phyloP scores from a whole-genome alignment of 1,284 basidiomycete species.

The Pholiota adiposa region DNA sequence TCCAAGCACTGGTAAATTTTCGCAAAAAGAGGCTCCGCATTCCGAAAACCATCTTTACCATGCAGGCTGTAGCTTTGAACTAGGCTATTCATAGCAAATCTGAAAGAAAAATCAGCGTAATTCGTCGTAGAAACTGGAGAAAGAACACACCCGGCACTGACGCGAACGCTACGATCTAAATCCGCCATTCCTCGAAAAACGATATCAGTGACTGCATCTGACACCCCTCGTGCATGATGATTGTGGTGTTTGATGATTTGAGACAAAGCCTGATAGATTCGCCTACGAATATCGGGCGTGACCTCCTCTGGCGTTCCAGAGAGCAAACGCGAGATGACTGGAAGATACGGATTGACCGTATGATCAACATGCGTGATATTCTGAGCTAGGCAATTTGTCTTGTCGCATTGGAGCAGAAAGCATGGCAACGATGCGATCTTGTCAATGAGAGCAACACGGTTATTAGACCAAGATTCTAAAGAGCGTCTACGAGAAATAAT shows the following conservation, averaged over 20 bases:
- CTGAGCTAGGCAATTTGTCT: constrained; percentile 34
- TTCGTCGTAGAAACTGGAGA: background rate
- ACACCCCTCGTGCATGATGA: constrained; percentile 35
- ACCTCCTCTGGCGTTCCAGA: constrained; percentile 50
- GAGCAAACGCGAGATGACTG: constrained; percentile 46
- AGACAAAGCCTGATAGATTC: constrained; percentile 47
- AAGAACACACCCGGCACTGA: constrained; percentile 66
- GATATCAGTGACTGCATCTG: constrained; percentile 42
- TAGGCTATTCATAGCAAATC: constrained; percentile 54
- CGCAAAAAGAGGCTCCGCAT: constrained; percentile 49
- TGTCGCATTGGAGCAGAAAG: constrained; percentile 44
- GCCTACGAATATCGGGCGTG: constrained; percentile 48
- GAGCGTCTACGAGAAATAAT: constrained; percentile 10
- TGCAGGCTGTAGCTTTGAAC: constrained; percentile 41
- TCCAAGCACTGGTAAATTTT: constrained; percentile 54
- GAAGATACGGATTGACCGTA: constrained; percentile 42
- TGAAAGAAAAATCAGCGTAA: constrained; percentile 25
- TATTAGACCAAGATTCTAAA: constrained; percentile 10
- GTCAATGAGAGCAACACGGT: constrained; percentile 37
- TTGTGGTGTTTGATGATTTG: constrained; percentile 50
- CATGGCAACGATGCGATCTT: constrained; percentile 46
- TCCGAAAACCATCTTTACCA: constrained; percentile 30
- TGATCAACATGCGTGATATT: constrained; percentile 30
- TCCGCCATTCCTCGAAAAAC: constrained; percentile 55
- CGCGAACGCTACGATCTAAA: constrained; percentile 58